Conservation (phyloP, 768 basidiomycete genomes). For the Boletellus ananiceps region DNA sequence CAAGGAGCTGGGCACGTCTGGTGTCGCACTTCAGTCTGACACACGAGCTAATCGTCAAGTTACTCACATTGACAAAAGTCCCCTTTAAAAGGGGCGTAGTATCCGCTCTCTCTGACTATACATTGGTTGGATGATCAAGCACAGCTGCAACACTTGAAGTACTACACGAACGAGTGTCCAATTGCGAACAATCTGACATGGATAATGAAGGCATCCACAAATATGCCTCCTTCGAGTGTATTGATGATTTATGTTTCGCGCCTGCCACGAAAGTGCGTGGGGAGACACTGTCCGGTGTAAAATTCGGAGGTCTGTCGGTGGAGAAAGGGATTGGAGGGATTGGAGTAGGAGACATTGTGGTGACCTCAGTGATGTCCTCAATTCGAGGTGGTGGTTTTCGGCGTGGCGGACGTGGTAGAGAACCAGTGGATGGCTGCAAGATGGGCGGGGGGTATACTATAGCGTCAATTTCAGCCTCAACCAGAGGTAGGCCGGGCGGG, state of each 20-base stretch:
- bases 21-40: constrained; percentile 4
- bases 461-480: constrained; percentile 12
- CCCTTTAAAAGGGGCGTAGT: not conserved
- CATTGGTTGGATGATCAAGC: not conserved
- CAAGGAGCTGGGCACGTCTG: not conserved
- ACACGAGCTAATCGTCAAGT: not conserved
- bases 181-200: not conserved
- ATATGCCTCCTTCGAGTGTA: not conserved
- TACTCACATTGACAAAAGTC: constrained; percentile 5
- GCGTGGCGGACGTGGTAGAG: constrained; percentile 15
- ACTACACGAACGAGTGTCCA: not conserved
- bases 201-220: not conserved
- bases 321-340: not conserved
- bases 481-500: constrained; percentile 40
- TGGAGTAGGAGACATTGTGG: not conserved
- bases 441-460: not conserved
- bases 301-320: constrained; percentile 6
- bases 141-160: not conserved
- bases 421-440: not conserved
- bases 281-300: constrained; percentile 23
- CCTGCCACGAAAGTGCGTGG: constrained; percentile 2
- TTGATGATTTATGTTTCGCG: not conserved
- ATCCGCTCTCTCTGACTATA: not conserved
- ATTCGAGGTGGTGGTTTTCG: constrained; percentile 3
- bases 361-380: not conserved